These are phyloP conservation scores for Dionaea muscipula DNA, from an alignment of 179 eudicot genomes.

Conservation along the genomic window DNA sequence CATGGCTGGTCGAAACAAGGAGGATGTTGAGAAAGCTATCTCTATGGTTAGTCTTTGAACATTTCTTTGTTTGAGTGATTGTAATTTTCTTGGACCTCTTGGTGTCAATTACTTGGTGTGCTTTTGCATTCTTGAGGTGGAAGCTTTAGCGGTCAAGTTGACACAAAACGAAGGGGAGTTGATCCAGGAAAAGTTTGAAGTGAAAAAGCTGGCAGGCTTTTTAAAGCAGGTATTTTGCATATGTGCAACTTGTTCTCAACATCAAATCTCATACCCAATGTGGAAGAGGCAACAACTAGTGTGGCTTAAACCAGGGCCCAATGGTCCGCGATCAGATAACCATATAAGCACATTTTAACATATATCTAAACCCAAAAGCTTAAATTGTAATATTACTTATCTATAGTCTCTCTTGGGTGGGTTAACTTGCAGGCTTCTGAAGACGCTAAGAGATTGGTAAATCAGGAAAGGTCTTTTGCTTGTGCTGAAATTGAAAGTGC, in stretches of 20 bases:
- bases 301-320: too few relatives aligned
- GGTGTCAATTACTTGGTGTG: background rate
- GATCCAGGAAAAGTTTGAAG: constrained; percentile 90
- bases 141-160: constrained; percentile 86
- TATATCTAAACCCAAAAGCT: too few relatives aligned
- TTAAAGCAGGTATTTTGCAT: constrained; percentile 52
- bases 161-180: constrained; percentile 93
- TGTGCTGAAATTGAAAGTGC: constrained; percentile 97
- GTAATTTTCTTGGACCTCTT: background rate
- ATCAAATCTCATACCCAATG: too few relatives aligned
- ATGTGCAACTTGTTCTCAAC: too few relatives aligned
- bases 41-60: constrained; percentile 53
- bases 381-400: too few relatives aligned
- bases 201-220: constrained; percentile 72
- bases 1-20: constrained; percentile 69
- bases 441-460: constrained; percentile 91
- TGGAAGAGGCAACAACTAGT: too few relatives aligned
- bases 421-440: constrained; percentile 65
- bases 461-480: constrained; percentile 90
- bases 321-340: too few relatives aligned
- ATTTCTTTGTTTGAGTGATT: constrained; percentile 5
- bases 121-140: constrained; percentile 48
- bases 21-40: constrained; percentile 92
- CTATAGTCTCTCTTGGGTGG: too few relatives aligned
- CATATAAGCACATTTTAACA: too few relatives aligned